A percentile compares a stretch with the other conserved stretches of the same genome.
phyloP scores from a whole-genome alignment of 2,329 filamentous ascomycete species.

The Fusarium decemcellulare region DNA sequence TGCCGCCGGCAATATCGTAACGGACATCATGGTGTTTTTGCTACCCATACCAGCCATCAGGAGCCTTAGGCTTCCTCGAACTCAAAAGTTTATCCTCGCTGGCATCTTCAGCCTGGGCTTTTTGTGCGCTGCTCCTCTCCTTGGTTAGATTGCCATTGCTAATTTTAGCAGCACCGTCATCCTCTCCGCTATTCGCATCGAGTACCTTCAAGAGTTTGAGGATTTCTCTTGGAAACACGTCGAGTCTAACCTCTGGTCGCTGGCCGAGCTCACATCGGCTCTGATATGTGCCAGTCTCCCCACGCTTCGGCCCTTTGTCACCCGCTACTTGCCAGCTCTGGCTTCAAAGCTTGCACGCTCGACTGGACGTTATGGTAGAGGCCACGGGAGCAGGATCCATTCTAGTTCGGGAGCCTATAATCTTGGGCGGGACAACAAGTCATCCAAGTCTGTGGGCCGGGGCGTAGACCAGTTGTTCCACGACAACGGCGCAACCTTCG shows the following conservation, averaged over 20 bases:
- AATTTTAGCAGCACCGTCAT: neutral
- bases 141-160: neutral
- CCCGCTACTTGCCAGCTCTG: neutral
- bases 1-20: neutral
- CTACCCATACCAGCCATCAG: neutral
- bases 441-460: neutral
- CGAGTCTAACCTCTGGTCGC: neutral
- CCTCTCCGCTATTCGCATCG: neutral
- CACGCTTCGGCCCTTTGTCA: neutral
- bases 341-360: neutral
- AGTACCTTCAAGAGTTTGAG: neutral
- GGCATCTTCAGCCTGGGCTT: neutral
- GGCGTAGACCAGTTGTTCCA: neutral
- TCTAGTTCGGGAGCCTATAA: neutral
- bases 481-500: neutral
- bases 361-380: neutral
- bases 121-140: neutral
- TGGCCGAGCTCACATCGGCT: constrained; percentile 4
- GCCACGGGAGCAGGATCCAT: neutral
- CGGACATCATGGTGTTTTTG: neutral
- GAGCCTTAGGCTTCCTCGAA: neutral
- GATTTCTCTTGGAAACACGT: constrained; percentile 4
- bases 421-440: neutral
- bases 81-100: constrained; percentile 1
- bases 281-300: neutral